Evolutionary conservation across 2,329 filamentous ascomycete genomes (phyloP).

Genomic region (Acrocalymma vagum): DNA sequence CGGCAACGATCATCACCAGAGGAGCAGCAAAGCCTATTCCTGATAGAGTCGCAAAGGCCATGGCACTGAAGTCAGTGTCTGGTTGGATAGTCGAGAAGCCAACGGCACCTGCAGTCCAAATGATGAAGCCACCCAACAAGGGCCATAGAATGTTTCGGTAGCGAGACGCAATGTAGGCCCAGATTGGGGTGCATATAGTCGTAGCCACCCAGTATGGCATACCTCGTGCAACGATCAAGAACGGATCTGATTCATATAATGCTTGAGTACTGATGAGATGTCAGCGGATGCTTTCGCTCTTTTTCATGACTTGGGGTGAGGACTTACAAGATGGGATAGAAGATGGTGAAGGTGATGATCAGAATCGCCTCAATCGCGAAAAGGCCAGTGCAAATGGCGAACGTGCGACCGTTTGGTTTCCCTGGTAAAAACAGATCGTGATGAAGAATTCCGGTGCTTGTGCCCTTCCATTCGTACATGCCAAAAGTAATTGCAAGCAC

Average conservation of each 20-base stretch:
- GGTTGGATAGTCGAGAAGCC: conserved; percentile 1
- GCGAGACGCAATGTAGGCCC: too few species aligned
- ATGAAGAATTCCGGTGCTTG: not conserved
- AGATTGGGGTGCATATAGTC: too few species aligned
- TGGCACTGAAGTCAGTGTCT: not conserved
- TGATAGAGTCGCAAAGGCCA: not conserved
- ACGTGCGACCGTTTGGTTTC: not conserved
- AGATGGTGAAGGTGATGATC: not conserved
- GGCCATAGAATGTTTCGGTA: not conserved
- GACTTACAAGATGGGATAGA: conserved; percentile 5
- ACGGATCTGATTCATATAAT: too few species aligned
- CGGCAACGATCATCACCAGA: conserved; percentile 1
- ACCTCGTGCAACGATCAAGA: too few species aligned
- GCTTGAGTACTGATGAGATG: too few species aligned
- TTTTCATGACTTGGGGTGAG: too few species aligned
- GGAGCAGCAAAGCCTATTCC: conserved; percentile 2
- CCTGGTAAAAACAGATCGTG: conserved; percentile 1
- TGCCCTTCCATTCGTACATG: conserved; percentile 3
- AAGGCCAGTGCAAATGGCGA: not conserved
- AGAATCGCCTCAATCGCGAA: not conserved
- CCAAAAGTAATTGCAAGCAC: not conserved
- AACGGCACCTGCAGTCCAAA: not conserved
- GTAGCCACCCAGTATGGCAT: too few species aligned
- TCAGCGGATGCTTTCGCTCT: too few species aligned
- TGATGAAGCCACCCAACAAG: not conserved